Base-by-base conservation (phyloP, 2,329 filamentous ascomycete species). In the Colletotrichum navitas region DNA sequence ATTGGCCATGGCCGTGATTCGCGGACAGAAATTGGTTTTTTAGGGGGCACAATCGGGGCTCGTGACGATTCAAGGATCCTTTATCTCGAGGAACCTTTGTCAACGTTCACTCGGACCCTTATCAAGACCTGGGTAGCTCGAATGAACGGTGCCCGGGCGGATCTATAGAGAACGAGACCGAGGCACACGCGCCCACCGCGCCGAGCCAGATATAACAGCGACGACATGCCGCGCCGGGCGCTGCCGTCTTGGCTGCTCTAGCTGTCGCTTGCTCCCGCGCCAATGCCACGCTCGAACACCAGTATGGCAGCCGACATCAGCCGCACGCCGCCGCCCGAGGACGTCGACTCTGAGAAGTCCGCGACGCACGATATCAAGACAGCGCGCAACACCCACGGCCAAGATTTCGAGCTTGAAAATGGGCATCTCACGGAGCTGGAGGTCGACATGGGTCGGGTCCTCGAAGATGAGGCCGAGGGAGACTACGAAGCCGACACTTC, bases 401-500 rank as follows among this genome's bases (percentile, higher is more conserved):
- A 59, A 18, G 64, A 71, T 34, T 52, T 63, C 51, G 64, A 71
- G 7, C 58, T 71, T n/a, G 64, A 71, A 4, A 71, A 71, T 18
- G 68, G 68, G n/a, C 68, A 71, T 7, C 68, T 71, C 36, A 52
- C 65, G 34, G 68, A 71, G 59, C 36, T 71, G 16, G 68, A 71
- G 52, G 68, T 71, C 12, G 68, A 71, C 2, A 63, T 71, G 68
- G 64, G 51, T 7, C 51, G 49, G 6, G 68, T 71, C n/a, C 58
- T 71, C 5, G 51, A 39, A 5, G 54, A 68, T 16, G 68, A 43
- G 61, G n/a, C 29, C 6, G 65, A 71, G 14, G 64, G 64, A 5
- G 60, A 71, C 36, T 68, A 68, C 52, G 52, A 63, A 1, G 64
- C 58, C 36, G 68, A 79, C 68, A 79, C 79, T 55, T 79, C 78